These are phyloP conservation scores for Babesia ovata DNA, from an alignment of 169 alveolate species.

Conservation along the genomic window DNA sequence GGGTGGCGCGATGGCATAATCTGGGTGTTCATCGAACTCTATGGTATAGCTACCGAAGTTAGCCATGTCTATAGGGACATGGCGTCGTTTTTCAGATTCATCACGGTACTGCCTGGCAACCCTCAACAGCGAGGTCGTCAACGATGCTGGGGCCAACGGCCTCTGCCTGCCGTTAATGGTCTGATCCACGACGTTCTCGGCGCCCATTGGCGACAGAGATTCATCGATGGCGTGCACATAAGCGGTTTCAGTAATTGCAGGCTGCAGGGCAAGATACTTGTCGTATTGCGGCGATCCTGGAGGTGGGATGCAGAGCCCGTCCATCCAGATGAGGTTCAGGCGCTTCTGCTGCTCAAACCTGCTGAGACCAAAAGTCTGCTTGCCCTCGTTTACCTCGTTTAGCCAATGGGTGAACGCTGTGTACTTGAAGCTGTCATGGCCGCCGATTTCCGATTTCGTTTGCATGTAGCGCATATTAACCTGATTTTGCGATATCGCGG, in stretches of 20 bases:
- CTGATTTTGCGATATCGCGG: slow-evolving; percentile 10
- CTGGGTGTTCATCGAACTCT: slow-evolving; percentile 20
- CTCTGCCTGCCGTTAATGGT: neutral
- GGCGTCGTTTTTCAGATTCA: neutral
- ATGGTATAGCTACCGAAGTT: slow-evolving; percentile 25
- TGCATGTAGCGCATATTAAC: slow-evolving; percentile 26
- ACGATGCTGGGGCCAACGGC: slow-evolving; percentile 15
- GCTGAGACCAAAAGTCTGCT: slow-evolving; percentile 19
- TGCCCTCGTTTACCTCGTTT: neutral
- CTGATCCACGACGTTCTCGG: neutral
- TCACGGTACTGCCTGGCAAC: neutral
- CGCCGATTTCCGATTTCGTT: slow-evolving; percentile 5
- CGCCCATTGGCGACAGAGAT: slow-evolving; percentile 4
- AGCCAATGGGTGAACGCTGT: slow-evolving; percentile 29
- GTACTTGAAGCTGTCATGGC: slow-evolving; percentile 22
- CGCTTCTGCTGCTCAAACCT: slow-evolving; percentile 22
- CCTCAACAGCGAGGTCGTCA: slow-evolving; percentile 3
- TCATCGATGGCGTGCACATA: slow-evolving; percentile 12
- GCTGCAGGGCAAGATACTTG: slow-evolving; percentile 48
- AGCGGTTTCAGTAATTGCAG: slow-evolving; percentile 20
- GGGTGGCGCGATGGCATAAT: slow-evolving; percentile 31
- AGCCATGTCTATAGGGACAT: slow-evolving; percentile 20
- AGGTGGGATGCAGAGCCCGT: slow-evolving; percentile 18
- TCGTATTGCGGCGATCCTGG: slow-evolving; percentile 54
- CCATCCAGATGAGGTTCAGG: slow-evolving; percentile 44